Evolutionary conservation across 257 asterid species (phyloP), one percentile per base, ranked within the genome.

Genomic region (Orobanche coerulescens): DNA sequence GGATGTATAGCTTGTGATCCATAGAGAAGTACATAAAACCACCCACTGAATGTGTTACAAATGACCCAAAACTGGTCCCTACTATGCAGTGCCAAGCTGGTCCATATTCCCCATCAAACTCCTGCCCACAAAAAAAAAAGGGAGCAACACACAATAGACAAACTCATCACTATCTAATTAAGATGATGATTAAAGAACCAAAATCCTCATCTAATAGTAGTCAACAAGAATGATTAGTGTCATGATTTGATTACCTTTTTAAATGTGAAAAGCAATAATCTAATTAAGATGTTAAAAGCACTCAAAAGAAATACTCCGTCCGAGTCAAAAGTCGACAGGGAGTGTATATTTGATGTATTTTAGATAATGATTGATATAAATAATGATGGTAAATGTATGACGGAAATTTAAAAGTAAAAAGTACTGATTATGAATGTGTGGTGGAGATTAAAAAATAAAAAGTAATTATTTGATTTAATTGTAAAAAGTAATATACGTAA

Each of bases 41-140:
- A 65, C 95, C 95, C 6, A 84, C 88, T 60, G 95, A 87, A 58
- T 87, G 90, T 15, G 95, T 87, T 18, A 87, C 95, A 74, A 87
- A 87, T 64, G 95, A 87, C 30, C 95, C 95, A 78, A 87, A 87
- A 80, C 90, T 75, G 49, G 84, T 78, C 81, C 95, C 95, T 22
- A 87, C 90, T 22, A 87, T 82, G 61, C 95, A 87, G 64, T 87
- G 95, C 95, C 95, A 87, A 69, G 94, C 95, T 62, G 95, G 95
- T 58, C 95, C 93, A 84, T 83, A 86, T 55, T 67, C 84, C 78
- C 82, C 90, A 81, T 86, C 95, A 76, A 86, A 86, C 73, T 84
- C 95, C 95, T 86, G 76, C 79, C n/a, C n/a, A n/a, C n/a, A n/a
- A n/a, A n/a, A n/a, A n/a, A n/a, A n/a, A n/a, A n/a, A n/a, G n/a